Evolutionary conservation across 2,329 filamentous ascomycete genomes (phyloP).

Genomic region (Sclerotinia sclerotiorum): DNA sequence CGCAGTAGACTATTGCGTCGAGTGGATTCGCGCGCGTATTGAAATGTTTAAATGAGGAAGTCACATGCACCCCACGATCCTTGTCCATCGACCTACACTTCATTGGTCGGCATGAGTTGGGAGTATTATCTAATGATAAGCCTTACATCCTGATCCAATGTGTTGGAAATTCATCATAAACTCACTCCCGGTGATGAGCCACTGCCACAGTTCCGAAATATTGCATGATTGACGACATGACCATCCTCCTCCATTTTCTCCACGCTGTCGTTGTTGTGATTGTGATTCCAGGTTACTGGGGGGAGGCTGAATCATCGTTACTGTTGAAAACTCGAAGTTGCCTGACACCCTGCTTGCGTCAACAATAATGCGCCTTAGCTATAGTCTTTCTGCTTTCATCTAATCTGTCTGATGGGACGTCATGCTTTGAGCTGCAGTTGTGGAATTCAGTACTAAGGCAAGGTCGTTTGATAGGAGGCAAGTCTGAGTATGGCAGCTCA

Average conservation of each 20-base stretch:
- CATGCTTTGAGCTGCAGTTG: not conserved
- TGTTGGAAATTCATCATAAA: not conserved
- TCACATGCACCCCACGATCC: constrained; percentile 5
- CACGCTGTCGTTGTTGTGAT: not conserved
- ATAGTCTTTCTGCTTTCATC: not conserved
- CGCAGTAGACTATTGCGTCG: not conserved
- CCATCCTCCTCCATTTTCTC: not conserved
- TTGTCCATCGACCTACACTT: not conserved
- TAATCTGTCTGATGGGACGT: not conserved
- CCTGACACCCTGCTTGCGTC: not conserved
- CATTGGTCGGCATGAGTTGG: not conserved
- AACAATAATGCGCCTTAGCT: not conserved
- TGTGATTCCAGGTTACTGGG: not conserved
- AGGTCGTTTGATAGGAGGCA: no score
- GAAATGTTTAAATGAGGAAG: not conserved
- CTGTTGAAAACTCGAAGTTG: not conserved
- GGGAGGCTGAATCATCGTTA: not conserved
- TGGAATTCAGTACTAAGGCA: not conserved
- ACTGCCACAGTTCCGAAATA: no score
- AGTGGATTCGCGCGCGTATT: not conserved
- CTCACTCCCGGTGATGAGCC: not conserved
- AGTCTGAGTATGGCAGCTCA: no score
- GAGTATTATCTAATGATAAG: not conserved
- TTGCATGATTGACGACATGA: not conserved
- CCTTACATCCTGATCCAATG: not conserved